Evolutionary conservation across 2,329 filamentous ascomycete genomes (phyloP), one percentile per base, ranked within the genome.

Genomic region (Emmonsiellopsis sp.): DNA sequence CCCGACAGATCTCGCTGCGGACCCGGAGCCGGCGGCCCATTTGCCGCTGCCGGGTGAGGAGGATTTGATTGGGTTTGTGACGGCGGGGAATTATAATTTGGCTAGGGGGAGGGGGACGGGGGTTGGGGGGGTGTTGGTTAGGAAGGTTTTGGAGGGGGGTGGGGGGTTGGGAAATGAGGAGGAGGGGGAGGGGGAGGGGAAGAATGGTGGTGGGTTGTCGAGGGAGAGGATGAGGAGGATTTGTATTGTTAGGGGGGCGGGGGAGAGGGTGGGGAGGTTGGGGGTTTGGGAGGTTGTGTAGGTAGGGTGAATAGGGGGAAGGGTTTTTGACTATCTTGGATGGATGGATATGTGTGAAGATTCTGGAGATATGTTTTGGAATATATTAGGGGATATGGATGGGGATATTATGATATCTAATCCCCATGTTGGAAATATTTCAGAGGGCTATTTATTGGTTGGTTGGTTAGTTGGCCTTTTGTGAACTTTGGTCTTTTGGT

Each of bases 11-110:
- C 7, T 69, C 71, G 34, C 69, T 70, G 15, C 72, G 72, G 13
- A 70, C 70, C 26, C 63, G 64, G 37, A 60, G 65, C 3, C 62
- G 64, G 10, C 74, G 69, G 56, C 66, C 65, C 50, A 70, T 65
- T 65, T 73, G 5, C 69, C 83, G 0, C 82, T 90, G n/a, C 92
- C 92, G 0, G 76, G 77, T 8, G 83, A 83, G 57, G 76, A 80
- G 20, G 87, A 96, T 66, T 76, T 97, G 10, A 81, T 97, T 50
- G 93, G 93, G 0, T 98, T 95, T 66, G 84, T 96, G 26, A 96
- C 90, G 2, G 86, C 86, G 1, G 93, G 92, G 0, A 85, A 87
- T 50, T 95, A 86, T 67, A 90, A 86, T 62, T 78, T 97, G 1
- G 80, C 82, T 2, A 82, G 86, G 58, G 93, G 92, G 0, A 80